phyloP scores from a whole-genome alignment of 2,329 filamentous ascomycete species.

The Penicillium sp. region DNA sequence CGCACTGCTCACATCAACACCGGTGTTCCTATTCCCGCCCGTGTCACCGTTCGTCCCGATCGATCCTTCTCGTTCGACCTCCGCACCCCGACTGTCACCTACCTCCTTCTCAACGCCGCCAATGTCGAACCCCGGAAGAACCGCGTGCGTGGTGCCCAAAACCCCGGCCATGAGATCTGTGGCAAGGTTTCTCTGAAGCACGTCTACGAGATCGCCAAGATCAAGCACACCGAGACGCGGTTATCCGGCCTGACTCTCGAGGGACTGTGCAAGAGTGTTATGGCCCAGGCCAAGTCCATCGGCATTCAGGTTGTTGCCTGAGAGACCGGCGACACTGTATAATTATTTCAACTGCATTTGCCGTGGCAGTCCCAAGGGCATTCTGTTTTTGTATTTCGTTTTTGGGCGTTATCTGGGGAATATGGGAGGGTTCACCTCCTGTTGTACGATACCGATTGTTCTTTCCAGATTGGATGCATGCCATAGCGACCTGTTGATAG shows the following conservation, averaged over 20 bases:
- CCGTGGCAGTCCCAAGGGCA: neutral
- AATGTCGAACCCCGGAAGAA: conserved; percentile 71
- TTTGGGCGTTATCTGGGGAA: conserved; percentile 25
- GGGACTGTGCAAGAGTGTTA: conserved; percentile 71
- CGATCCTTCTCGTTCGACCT: conserved; percentile 91
- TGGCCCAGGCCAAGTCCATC: conserved; percentile 73
- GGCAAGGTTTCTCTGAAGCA: conserved; percentile 91
- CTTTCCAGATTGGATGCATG: conserved; percentile 25
- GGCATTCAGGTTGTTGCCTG: conserved; percentile 71
- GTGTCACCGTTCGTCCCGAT: conserved; percentile 89
- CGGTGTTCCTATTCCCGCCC: conserved; percentile 85
- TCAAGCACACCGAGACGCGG: conserved; percentile 79
- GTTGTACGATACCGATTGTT: conserved; percentile 24
- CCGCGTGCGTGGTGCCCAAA: conserved; percentile 72
- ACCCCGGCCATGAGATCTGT: conserved; percentile 74
- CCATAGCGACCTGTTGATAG: conserved; percentile 24
- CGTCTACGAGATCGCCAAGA: conserved; percentile 95
- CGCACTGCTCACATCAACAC: conserved; percentile 79
- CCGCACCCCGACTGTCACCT: conserved; percentile 91
- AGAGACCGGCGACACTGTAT: conserved; percentile 13
- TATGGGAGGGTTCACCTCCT: conserved; percentile 11
- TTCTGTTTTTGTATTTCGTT: conserved; percentile 10
- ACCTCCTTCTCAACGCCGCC: conserved; percentile 81
- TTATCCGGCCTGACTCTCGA: conserved; percentile 71
- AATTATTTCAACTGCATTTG: conserved; percentile 2